Percentiles rank a stretch among this genome's conserved stretches.
Evolutionary conservation across 306 rosid genomes (phyloP).

Genomic region (Cucurbita moschata): DNA sequence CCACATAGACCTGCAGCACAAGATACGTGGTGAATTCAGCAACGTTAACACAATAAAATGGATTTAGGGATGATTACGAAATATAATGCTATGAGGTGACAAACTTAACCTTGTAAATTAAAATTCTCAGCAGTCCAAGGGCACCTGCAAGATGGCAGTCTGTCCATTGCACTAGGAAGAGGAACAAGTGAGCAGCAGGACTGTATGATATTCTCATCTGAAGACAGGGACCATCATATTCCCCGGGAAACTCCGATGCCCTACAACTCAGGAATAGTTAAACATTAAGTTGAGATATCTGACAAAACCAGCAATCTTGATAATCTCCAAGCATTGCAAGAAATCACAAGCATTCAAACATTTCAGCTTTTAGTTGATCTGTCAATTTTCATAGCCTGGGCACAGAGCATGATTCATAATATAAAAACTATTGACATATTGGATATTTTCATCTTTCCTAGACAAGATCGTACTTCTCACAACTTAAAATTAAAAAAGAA

Average conservation of each 20-base stretch:
- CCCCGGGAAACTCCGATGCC: conserved; percentile 79
- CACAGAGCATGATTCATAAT: not conserved
- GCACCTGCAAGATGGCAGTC: conserved; percentile 92
- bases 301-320: not conserved
- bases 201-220: conserved; percentile 99
- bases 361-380: not conserved
- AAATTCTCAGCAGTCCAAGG: conserved; percentile 76
- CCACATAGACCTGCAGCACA: conserved; percentile 68
- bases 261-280: conserved; percentile 23
- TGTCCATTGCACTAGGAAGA: conserved; percentile 89
- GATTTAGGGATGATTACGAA: not conserved
- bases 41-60: not conserved
- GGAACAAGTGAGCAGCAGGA: conserved; percentile 88
- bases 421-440: not conserved
- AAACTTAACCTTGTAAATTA: conserved; percentile 67
- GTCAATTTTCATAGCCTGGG: not conserved
- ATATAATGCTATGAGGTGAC: not conserved
- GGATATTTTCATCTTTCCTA: not conserved
- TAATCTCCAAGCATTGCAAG: not conserved
- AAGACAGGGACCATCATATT: conserved; percentile 90
- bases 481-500: not conserved
- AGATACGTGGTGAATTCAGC: conserved; percentile 10
- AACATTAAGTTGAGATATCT: not conserved
- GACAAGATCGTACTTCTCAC: not conserved
- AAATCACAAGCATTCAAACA: not conserved